Base-by-base conservation (phyloP, 768 basidiomycete genomes). In the Rickenella mellea region DNA sequence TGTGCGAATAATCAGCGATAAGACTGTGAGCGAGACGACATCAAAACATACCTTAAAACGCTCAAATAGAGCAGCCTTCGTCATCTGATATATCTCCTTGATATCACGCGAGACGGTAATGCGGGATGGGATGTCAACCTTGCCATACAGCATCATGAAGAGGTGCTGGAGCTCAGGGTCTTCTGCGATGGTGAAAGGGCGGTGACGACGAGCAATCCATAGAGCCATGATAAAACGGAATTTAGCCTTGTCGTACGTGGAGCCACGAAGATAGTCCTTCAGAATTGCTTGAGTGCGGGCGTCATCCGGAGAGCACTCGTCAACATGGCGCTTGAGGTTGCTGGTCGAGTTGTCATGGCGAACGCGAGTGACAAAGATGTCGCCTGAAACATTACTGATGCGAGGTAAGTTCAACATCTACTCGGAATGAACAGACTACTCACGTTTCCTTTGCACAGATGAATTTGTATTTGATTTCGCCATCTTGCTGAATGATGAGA, bases 171-270 rank as follows among this genome's bases (percentile, higher is more conserved):
- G 35, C 32, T 50, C 44, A 6, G 37, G 24, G 27, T 54, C 47
- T 4, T 43, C 26, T 9, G 49, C 45, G 21, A 50, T 46, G 4
- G 15, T 12, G 41, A 46, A 53, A 4, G 54, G 53, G 10, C 50
- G 42, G 36, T 55, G 44, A 31, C 47, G 41, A 22, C 46, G 29
- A 6, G 51, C 25, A 33, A 38, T 26, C 51, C 54, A 55, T 11
- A 49, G 17, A 2, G 38, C 35, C 1, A 51, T 14, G 4, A 45
- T 38, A 19, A 33, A 39, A 19, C 45, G 48, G 14, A 53, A 36
- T 2, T 36, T 4, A 7, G 44, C 45, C 19, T 22, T 28, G 12
- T 29, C 26, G 41, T 51, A 47, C 2, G 49, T 43, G 6, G 21
- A 36, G 4, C 50, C 50, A n/a, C 14, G 7, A 3, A 45, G 49